Percentiles rank a stretch among this genome's conserved stretches.
Evolutionary conservation across 352 stramenopile genomes (phyloP).

Genomic region (Hyphochytrium catenoides): DNA sequence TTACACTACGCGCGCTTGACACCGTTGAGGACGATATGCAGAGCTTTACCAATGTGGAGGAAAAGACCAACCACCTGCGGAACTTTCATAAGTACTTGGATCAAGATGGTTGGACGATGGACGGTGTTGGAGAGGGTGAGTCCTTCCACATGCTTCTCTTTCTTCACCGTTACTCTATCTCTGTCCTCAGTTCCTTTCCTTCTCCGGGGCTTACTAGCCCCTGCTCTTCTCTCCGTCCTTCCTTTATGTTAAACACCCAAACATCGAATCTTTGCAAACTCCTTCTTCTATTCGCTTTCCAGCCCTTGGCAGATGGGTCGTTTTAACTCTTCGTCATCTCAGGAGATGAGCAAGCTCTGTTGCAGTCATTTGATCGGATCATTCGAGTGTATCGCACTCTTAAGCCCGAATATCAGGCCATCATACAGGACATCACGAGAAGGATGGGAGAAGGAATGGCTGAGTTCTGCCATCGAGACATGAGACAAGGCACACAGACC

Average conservation of each 20-base stretch:
- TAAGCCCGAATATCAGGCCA: conserved; percentile 14
- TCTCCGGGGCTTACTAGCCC: background rate
- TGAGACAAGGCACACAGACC: conserved; percentile 58
- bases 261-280: conserved; percentile 16
- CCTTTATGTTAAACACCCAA: background rate
- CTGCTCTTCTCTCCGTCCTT: conserved; percentile 1
- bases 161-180: conserved; percentile 1
- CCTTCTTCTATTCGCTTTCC: conserved; percentile 44
- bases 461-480: conserved; percentile 63
- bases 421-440: conserved; percentile 65
- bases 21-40: conserved; percentile 80
- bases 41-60: too few species aligned
- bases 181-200: conserved; percentile 2
- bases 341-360: conserved; percentile 1
- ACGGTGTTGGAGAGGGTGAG: conserved; percentile 42
- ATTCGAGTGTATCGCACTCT: conserved; percentile 24
- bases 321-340: conserved; percentile 4
- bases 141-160: background rate
- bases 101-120: conserved; percentile 34
- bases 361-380: conserved; percentile 14
- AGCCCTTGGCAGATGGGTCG: conserved; percentile 13
- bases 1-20: conserved; percentile 64
- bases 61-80: conserved; percentile 38
- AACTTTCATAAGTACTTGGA: conserved; percentile 44
- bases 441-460: conserved; percentile 72